phyloP scores from a whole-genome alignment of 140 eudicot genomes.

The Anethum foeniculum region DNA sequence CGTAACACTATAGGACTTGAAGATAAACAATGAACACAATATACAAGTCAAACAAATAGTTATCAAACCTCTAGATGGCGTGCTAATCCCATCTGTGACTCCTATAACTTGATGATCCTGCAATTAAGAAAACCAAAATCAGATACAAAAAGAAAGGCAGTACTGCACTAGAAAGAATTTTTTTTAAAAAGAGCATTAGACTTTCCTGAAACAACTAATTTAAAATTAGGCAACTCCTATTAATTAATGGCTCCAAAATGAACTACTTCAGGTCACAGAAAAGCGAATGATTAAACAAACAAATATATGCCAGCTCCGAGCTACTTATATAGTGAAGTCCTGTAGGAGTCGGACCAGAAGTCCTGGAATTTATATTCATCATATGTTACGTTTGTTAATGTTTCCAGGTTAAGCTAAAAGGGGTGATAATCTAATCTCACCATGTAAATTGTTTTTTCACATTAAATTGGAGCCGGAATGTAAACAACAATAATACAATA shows the following conservation, averaged over 20 bases:
- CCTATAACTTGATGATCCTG: conserved; percentile 13
- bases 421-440: neutral
- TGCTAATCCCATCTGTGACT: conserved; percentile 4
- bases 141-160: neutral
- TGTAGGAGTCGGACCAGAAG: neutral
- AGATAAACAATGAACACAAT: neutral
- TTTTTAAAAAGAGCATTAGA: neutral
- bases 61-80: conserved; percentile 11
- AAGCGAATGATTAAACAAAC: neutral
- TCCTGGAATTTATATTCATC: neutral
- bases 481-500: neutral
- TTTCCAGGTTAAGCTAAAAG: neutral
- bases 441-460: neutral
- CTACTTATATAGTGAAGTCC: neutral
- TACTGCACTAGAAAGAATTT: neutral
- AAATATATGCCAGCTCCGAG: neutral
- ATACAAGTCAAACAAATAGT: neutral
- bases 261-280: neutral
- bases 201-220: neutral
- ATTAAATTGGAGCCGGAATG: neutral
- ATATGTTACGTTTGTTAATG: neutral
- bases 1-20: neutral
- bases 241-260: neutral
- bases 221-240: neutral
- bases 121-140: neutral